Conservation (phyloP, 23 red algal genomes). For the Cyanidiococcus yangmingshanensis region DNA sequence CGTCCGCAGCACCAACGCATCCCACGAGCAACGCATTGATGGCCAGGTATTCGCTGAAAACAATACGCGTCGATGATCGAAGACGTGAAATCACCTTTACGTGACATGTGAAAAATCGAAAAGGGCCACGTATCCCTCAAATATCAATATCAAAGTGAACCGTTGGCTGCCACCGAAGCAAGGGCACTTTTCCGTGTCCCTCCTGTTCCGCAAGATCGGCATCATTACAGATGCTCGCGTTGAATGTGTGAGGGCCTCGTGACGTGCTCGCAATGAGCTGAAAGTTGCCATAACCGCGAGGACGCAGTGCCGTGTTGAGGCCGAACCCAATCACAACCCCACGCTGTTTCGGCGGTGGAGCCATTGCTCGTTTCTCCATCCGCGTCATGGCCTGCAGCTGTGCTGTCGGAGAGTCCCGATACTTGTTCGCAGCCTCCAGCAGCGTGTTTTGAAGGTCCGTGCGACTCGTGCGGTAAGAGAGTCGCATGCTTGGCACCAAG, state of each 20-base stretch:
- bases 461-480: constrained; percentile 56
- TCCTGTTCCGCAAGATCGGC: constrained; percentile 90
- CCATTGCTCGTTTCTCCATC: constrained; percentile 67
- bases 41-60: no score
- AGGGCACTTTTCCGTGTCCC: constrained; percentile 74
- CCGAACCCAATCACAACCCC: constrained; percentile 62
- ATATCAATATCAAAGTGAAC: constrained; percentile 57
- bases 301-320: constrained; percentile 69
- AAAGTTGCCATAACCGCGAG: constrained; percentile 84
- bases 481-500: constrained; percentile 61
- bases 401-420: constrained; percentile 68
- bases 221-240: constrained; percentile 80
- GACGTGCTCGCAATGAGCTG: constrained; percentile 70
- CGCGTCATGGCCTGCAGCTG: constrained; percentile 92
- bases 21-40: no score
- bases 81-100: no score
- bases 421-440: constrained; percentile 49
- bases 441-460: constrained; percentile 67
- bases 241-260: constrained; percentile 76
- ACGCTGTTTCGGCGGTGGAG: constrained; percentile 50
- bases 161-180: constrained; percentile 91
- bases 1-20: no score
- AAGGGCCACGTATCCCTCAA: constrained; percentile 1
- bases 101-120: no score
- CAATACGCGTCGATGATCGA: no score